Conservation (phyloP, 2,329 filamentous ascomycete genomes). For the Boeremia exigua region DNA sequence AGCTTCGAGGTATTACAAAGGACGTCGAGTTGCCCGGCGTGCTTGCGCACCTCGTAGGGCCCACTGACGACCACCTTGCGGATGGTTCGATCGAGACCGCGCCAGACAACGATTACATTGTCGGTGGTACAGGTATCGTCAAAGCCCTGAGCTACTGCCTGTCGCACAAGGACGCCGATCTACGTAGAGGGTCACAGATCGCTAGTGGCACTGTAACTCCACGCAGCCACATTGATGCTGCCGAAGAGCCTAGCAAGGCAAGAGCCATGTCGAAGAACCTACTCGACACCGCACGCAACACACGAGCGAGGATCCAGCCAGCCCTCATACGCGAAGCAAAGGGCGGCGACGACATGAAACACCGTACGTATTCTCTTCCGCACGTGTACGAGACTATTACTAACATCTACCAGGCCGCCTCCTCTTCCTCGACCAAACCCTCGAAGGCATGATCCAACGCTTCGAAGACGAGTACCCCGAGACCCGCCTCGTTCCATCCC, state of each 20-base stretch:
- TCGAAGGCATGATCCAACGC: conserved; percentile 89
- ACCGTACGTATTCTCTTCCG: conserved; percentile 65
- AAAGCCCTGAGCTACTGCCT: conserved; percentile 92
- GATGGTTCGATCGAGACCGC: conserved; percentile 70
- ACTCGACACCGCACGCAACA: conserved; percentile 85
- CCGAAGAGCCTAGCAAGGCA: conserved; percentile 39
- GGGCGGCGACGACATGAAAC: conserved; percentile 74
- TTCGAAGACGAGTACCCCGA: conserved; percentile 98
- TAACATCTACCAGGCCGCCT: conserved; percentile 66
- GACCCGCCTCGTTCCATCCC: conserved; percentile 63
- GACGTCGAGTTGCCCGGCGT: conserved; percentile 77
- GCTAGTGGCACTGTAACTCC: conserved; percentile 62
- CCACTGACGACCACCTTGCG: conserved; percentile 60
- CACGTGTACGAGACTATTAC: background rate
- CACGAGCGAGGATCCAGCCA: conserved; percentile 80
- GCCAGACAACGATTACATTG: conserved; percentile 92
- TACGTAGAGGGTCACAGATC: conserved; percentile 48
- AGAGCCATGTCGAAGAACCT: conserved; percentile 92
- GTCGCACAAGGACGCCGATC: conserved; percentile 73
- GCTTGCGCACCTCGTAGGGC: conserved; percentile 83
- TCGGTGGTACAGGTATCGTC: conserved; percentile 92
- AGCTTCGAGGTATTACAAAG: conserved; percentile 56
- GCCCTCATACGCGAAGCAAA: conserved; percentile 78
- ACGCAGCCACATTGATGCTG: conserved; percentile 45
- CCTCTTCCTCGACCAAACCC: conserved; percentile 84